A percentile compares a stretch with the other conserved stretches of the same genome.
Conservation (phyloP, 2,329 filamentous ascomycete genomes). For the Diaporthe sp. region DNA sequence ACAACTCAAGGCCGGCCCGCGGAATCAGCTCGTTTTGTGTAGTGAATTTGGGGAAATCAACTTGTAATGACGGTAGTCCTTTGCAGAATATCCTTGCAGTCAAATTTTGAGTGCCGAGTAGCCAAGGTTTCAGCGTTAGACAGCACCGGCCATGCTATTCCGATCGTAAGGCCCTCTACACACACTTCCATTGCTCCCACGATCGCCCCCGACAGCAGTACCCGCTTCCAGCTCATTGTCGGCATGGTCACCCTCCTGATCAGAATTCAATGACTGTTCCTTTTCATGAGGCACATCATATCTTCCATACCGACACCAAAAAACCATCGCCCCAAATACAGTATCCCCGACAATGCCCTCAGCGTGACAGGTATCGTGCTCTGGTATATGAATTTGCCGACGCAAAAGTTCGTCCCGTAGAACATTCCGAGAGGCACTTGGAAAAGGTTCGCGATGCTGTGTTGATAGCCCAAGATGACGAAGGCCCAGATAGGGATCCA, state of each 20-base stretch:
- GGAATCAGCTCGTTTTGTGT: not conserved
- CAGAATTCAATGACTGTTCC: not conserved
- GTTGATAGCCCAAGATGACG: conserved; percentile 63
- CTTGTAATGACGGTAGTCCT: not conserved
- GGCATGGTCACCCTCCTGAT: not conserved
- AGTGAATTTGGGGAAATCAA: not conserved
- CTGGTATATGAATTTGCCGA: conserved; percentile 42
- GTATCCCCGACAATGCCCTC: conserved; percentile 66
- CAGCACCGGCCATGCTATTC: not conserved
- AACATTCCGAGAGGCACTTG: conserved; percentile 63
- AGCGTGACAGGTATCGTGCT: conserved; percentile 61
- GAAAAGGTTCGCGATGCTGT: conserved; percentile 68
- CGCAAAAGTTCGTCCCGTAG: conserved; percentile 52
- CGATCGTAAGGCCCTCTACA: not conserved
- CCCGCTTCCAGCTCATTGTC: not conserved
- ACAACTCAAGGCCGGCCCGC: rapidly evolving
- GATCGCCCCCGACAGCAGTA: too few relatives aligned
- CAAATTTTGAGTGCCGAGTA: not conserved
- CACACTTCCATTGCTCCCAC: not conserved
- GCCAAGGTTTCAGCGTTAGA: not conserved
- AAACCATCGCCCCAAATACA: conserved; percentile 59
- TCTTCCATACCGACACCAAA: conserved; percentile 37
- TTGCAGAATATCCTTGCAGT: not conserved
- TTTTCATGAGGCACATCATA: not conserved
- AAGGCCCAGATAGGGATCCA: conserved; percentile 68